These are phyloP conservation scores for Gaultheria prostrata DNA, from an alignment of 148 eudicot genomes.

Conservation along the genomic window DNA sequence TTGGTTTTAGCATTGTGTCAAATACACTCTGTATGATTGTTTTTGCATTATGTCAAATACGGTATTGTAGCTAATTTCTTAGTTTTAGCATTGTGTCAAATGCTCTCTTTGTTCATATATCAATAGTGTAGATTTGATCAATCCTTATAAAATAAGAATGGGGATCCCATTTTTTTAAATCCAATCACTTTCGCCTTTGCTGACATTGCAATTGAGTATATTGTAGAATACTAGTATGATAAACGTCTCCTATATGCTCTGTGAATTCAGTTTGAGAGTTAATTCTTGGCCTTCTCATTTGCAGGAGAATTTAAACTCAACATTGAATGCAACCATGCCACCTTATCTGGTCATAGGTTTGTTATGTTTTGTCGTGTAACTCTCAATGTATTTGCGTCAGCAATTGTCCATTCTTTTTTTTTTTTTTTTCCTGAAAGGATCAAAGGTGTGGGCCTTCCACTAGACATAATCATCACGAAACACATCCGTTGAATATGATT, in stretches of 20 bases:
- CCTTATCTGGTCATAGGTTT: slow-evolving; percentile 95
- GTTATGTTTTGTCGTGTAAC: slow-evolving; percentile 16
- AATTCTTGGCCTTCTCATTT: slow-evolving; percentile 12
- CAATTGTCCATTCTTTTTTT: background rate
- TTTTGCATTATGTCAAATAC: background rate
- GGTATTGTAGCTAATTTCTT: background rate
- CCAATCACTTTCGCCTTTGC: background rate
- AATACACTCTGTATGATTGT: background rate
- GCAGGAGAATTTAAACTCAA: slow-evolving; percentile 88
- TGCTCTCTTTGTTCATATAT: background rate
- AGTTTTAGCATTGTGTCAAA: background rate
- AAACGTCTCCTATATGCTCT: background rate
- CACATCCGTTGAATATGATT: background rate
- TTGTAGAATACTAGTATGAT: background rate
- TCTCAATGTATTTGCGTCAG: background rate
- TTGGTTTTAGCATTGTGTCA: slow-evolving; percentile 3
- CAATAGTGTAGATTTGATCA: background rate
- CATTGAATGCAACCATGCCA: slow-evolving; percentile 98
- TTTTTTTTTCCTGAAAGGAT: background rate
- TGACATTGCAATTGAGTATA: background rate
- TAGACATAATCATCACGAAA: background rate
- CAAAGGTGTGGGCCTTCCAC: background rate
- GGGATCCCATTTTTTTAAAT: background rate
- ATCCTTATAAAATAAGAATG: background rate
- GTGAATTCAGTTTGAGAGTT: slow-evolving; percentile 4